Percentiles rank a stretch among this genome's conserved stretches.
These are phyloP conservation scores for Flaveria robusta DNA, from an alignment of 129 eudicot species.

Conservation along the genomic window DNA sequence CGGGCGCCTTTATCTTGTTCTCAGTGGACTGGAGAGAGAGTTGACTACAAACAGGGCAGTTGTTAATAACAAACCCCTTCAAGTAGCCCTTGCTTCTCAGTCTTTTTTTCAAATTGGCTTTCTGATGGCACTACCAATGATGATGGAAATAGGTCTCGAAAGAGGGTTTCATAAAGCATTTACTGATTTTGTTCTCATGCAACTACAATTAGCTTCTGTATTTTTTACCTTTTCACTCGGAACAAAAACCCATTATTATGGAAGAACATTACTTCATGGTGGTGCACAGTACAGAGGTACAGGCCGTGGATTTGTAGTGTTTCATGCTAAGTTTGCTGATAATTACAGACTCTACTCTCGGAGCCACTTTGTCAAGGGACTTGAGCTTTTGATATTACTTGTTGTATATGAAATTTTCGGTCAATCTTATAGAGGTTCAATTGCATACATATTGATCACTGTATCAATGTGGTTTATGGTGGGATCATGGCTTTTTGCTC, in stretches of 20 bases:
- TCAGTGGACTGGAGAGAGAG: slow-evolving; percentile 82
- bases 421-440: slow-evolving; percentile 56
- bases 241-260: slow-evolving; percentile 86
- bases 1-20: slow-evolving; percentile 89
- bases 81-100: slow-evolving; percentile 96
- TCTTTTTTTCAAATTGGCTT: slow-evolving; percentile 91
- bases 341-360: slow-evolving; percentile 86
- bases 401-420: slow-evolving; percentile 83
- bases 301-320: slow-evolving; percentile 97
- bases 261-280: slow-evolving; percentile 94
- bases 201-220: slow-evolving; percentile 86
- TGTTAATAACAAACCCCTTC: slow-evolving; percentile 81
- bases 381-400: slow-evolving; percentile 82
- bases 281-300: slow-evolving; percentile 90
- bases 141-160: slow-evolving; percentile 98
- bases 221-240: slow-evolving; percentile 92
- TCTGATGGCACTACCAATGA: slow-evolving; percentile 92
- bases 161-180: slow-evolving; percentile 74
- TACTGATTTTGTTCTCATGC: slow-evolving; percentile 90
- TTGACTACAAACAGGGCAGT: slow-evolving; percentile 53
- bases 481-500: slow-evolving; percentile 95
- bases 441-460: slow-evolving; percentile 73
- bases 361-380: slow-evolving; percentile 89
- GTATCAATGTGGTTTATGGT: slow-evolving; percentile 94
- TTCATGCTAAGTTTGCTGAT: slow-evolving; percentile 93